Percentiles rank a stretch among this genome's conserved stretches.
These are phyloP conservation scores for Cerrena zonata DNA, from an alignment of 1,284 basidiomycete genomes.

Conservation along the genomic window DNA sequence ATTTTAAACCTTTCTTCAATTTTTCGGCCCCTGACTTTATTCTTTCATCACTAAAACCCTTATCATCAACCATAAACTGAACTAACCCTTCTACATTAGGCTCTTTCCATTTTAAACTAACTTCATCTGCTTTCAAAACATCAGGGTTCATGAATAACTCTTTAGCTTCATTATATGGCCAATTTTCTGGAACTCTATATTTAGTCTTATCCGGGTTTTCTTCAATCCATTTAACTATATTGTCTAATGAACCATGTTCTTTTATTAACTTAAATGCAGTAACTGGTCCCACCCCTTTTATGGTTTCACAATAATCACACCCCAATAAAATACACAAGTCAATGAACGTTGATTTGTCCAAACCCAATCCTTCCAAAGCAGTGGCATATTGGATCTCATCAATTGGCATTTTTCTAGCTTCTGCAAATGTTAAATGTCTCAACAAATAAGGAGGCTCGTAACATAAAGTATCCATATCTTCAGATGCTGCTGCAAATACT, in stretches of 20 bases:
- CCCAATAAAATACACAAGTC: conserved; percentile 96
- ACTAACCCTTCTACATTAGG: conserved; percentile 93
- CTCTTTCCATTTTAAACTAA: conserved; percentile 92
- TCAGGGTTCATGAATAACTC: conserved; percentile 86
- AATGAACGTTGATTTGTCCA: conserved; percentile 96
- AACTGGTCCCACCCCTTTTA: conserved; percentile 92
- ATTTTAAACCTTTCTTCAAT: conserved; percentile 77
- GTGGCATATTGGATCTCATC: conserved; percentile 82
- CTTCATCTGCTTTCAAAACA: conserved; percentile 77
- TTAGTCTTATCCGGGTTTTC: conserved; percentile 61
- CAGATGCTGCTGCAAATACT: conserved; percentile 95
- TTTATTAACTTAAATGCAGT: conserved; percentile 90
- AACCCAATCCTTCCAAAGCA: conserved; percentile 82
- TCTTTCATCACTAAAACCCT: conserved; percentile 97
- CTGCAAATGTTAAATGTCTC: conserved; percentile 96
- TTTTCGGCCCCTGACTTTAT: conserved; percentile 94
- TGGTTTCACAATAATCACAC: conserved; percentile 96
- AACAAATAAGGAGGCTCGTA: conserved; percentile 89
- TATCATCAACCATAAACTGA: conserved; percentile 89
- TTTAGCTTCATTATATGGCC: conserved; percentile 95
- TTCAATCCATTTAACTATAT: conserved; percentile 57
- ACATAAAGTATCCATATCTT: conserved; percentile 99
- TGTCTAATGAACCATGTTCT: conserved; percentile 76
- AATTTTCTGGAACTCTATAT: conserved; percentile 81
- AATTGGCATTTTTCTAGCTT: conserved; percentile 97